Conservation (phyloP, 2,329 filamentous ascomycete species). For the Ophiosphaerella korrae region DNA sequence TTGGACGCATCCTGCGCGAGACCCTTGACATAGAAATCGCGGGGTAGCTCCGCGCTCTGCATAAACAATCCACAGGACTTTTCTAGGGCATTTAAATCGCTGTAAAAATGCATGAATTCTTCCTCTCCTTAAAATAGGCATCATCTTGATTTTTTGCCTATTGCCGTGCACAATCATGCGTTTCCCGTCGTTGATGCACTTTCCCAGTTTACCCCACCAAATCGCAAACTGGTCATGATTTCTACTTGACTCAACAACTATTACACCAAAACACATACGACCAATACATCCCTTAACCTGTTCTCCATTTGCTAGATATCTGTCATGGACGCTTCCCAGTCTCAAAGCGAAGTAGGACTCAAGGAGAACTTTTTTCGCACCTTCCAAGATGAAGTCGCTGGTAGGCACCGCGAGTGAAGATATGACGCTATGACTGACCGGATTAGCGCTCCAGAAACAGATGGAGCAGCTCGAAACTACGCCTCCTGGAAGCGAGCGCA, state of each 20-base stretch:
- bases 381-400: slow-evolving; percentile 75
- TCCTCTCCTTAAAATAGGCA: too few species aligned
- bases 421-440: slow-evolving; percentile 4
- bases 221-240: not conserved
- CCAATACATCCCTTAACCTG: too few species aligned
- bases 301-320: not conserved
- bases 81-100: too few species aligned
- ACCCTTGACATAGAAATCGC: slow-evolving; percentile 14
- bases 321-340: slow-evolving; percentile 16
- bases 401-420: slow-evolving; percentile 50
- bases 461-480: slow-evolving; percentile 71
- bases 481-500: slow-evolving; percentile 73
- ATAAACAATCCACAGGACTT: too few species aligned
- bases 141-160: too few species aligned
- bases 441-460: slow-evolving; percentile 74
- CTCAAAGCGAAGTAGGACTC: slow-evolving; percentile 43
- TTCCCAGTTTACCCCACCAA: not conserved
- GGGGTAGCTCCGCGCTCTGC: slow-evolving; percentile 13
- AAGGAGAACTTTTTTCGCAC: slow-evolving; percentile 85
- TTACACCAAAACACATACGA: too few species aligned
- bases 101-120: too few species aligned
- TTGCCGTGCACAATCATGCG: too few species aligned
- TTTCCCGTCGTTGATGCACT: not conserved
- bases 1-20: too few species aligned
- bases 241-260: too few species aligned